phyloP scores from a whole-genome alignment of 139 green algal genomes.

The Micromonas commoda region DNA sequence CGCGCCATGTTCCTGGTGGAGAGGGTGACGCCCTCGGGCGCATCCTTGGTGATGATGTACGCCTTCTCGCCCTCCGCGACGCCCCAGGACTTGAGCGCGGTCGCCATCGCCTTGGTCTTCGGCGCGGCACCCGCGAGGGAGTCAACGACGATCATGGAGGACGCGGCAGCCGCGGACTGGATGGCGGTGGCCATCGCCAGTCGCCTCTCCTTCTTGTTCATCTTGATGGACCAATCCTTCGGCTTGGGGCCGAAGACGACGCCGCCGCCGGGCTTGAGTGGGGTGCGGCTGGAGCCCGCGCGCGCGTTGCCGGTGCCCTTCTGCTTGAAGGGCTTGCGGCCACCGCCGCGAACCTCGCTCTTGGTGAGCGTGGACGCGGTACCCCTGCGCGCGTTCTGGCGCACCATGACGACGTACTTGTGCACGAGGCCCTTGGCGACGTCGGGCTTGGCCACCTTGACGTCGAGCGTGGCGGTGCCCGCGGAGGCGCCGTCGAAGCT shows the following conservation, averaged over 20 bases:
- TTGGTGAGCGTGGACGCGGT: conserved; percentile 86
- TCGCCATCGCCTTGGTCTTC: conserved; percentile 81
- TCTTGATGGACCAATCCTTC: conserved; percentile 91
- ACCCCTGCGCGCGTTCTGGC: conserved; percentile 52
- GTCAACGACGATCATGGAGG: conserved; percentile 79
- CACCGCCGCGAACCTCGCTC: conserved; percentile 86
- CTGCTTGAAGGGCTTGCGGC: conserved; percentile 93
- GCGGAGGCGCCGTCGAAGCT: conserved; percentile 47
- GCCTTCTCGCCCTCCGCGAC: conserved; percentile 42
- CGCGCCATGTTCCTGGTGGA: conserved; percentile 62
- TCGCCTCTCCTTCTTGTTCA: conserved; percentile 98
- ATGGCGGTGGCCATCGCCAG: conserved; percentile 89
- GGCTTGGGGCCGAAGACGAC: conserved; percentile 96
- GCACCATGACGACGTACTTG: conserved; percentile 75
- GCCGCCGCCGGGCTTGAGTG: conserved; percentile 84
- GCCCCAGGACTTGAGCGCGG: conserved; percentile 56
- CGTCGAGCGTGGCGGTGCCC: conserved; percentile 54
- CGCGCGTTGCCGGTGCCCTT: conserved; percentile 94
- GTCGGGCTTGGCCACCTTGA: conserved; percentile 62
- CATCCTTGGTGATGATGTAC: conserved; percentile 63
- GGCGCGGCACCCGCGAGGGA: conserved; percentile 44
- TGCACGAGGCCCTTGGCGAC: conserved; percentile 84
- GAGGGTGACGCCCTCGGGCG: conserved; percentile 53
- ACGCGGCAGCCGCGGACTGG: conserved; percentile 65
- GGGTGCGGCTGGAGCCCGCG: conserved; percentile 67